Evolutionary conservation across 2,329 filamentous ascomycete genomes (phyloP).

Genomic region (Salinomyces thailandicus): DNA sequence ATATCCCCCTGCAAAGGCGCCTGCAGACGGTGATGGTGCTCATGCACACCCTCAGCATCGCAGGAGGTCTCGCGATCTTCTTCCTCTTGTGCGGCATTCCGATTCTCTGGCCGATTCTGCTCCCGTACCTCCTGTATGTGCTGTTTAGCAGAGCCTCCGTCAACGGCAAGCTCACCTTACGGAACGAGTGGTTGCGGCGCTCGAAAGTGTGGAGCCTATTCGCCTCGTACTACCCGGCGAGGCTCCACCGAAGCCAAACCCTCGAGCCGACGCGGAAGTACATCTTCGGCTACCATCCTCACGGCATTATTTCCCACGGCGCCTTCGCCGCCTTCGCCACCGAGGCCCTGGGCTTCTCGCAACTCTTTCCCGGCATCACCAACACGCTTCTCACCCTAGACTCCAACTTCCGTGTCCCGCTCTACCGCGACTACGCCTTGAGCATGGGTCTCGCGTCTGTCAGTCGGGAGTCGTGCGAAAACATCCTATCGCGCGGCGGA

Average conservation of each 20-base stretch:
- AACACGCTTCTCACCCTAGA: constrained; percentile 92
- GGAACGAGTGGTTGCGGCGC: constrained; percentile 63
- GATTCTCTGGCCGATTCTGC: constrained; percentile 70
- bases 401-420: constrained; percentile 83
- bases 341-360: constrained; percentile 74
- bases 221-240: constrained; percentile 83
- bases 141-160: constrained; percentile 68
- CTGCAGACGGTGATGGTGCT: constrained; percentile 42
- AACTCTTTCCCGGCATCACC: constrained; percentile 87
- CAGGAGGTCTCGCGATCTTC: constrained; percentile 57
- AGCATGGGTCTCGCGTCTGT: constrained; percentile 80
- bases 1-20: constrained; percentile 47
- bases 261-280: constrained; percentile 79
- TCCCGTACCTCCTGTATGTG: constrained; percentile 74
- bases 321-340: constrained; percentile 87
- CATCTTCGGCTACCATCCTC: constrained; percentile 93
- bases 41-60: constrained; percentile 40
- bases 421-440: constrained; percentile 91
- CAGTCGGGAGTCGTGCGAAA: constrained; percentile 83
- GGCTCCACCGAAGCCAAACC: constrained; percentile 71
- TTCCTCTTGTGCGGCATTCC: constrained; percentile 88
- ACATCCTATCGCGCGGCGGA: constrained; percentile 71
- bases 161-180: constrained; percentile 62
- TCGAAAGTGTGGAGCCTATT: constrained; percentile 78
- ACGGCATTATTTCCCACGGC: constrained; percentile 96